phyloP scores from a whole-genome alignment of 2,329 filamentous ascomycete genomes.

The Aureobasidium sp. region DNA sequence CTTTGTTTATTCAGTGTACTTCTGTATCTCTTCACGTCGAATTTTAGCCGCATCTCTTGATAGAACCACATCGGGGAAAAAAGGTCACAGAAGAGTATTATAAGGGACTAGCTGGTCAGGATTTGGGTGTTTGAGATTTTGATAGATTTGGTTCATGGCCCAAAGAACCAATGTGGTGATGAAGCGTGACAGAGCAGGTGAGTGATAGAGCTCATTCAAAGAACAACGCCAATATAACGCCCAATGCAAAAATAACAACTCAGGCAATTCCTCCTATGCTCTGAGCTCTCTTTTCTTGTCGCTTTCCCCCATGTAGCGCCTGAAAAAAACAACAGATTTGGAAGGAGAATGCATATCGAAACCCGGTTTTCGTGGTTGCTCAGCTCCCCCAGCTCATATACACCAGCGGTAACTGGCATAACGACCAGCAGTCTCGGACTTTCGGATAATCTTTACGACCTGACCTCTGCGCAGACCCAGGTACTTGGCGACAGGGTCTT shows the following conservation, averaged over 20 bases:
- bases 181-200: no score
- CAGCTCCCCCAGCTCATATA: slow-evolving; percentile 27
- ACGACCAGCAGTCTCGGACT: slow-evolving; percentile 87
- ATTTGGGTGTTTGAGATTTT: no score
- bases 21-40: neutral
- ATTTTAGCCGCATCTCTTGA: no score
- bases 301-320: neutral
- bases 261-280: neutral
- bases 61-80: no score
- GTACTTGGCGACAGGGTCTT: slow-evolving; percentile 89
- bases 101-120: no score
- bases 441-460: slow-evolving; percentile 97
- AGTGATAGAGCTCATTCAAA: neutral
- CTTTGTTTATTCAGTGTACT: neutral
- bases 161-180: no score
- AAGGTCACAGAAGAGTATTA: no score
- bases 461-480: slow-evolving; percentile 83
- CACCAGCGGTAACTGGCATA: slow-evolving; percentile 89
- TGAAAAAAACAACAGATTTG: neutral
- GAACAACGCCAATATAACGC: neutral
- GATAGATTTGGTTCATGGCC: no score
- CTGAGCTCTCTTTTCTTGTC: neutral
- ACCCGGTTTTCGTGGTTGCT: neutral
- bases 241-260: neutral
- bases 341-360: neutral